Evolutionary conservation across 257 asterid species (phyloP).

Genomic region (Solanum arcanum): DNA sequence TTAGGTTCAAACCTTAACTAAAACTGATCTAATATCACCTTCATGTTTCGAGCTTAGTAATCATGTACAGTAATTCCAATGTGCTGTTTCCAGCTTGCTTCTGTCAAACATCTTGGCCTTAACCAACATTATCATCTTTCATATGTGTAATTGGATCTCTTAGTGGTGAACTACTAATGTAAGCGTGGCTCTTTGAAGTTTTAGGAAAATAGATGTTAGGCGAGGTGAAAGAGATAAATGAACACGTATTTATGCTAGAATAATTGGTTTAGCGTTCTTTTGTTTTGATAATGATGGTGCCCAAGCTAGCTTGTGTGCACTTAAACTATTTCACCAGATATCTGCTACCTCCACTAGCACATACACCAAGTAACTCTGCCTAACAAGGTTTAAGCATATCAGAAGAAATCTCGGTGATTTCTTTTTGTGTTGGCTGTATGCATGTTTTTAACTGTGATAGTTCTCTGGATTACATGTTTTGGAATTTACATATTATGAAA

Average conservation of each 20-base stretch:
- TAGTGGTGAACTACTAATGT: neutral
- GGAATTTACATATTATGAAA: neutral
- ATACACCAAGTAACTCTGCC: neutral
- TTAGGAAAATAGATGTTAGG: neutral
- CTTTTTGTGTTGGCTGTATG: neutral
- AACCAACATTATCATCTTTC: neutral
- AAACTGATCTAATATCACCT: neutral
- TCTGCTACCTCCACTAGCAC: neutral
- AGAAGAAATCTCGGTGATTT: neutral
- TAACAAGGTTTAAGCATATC: neutral
- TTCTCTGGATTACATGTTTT: neutral
- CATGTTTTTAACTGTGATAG: neutral
- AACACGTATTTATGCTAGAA: neutral
- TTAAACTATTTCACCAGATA: neutral
- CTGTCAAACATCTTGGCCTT: neutral
- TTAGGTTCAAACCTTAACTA: neutral
- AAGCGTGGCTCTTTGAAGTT: neutral
- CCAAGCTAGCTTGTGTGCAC: neutral
- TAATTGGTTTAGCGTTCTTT: neutral
- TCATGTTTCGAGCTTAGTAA: neutral
- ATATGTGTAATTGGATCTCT: neutral
- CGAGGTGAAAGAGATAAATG: neutral
- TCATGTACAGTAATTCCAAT: neutral
- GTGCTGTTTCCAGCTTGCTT: neutral
- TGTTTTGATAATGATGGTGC: neutral